phyloP scores from a whole-genome alignment of 1,284 basidiomycete genomes.

The Ganoderma leucocontextum region DNA sequence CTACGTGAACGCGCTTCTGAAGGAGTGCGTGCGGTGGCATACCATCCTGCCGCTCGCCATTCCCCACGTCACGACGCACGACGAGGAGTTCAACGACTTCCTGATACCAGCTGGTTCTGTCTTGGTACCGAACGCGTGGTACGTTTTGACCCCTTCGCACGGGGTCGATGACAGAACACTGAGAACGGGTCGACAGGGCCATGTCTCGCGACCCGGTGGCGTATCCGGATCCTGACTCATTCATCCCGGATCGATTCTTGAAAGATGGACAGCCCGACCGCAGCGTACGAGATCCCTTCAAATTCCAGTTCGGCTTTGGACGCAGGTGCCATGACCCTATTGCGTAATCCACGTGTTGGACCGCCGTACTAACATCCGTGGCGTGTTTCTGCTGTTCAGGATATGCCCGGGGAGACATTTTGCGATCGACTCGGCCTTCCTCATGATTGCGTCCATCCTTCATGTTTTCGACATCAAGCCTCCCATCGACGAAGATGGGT shows the following conservation, averaged over 20 bases:
- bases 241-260: slow-evolving; percentile 33
- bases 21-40: slow-evolving; percentile 45
- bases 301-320: slow-evolving; percentile 34
- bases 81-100: slow-evolving; percentile 33
- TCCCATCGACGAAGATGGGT: not conserved
- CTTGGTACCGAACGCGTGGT: slow-evolving; percentile 28
- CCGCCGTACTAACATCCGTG: not conserved
- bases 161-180: not conserved
- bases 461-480: slow-evolving; percentile 24
- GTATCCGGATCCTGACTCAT: slow-evolving; percentile 31
- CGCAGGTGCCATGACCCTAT: slow-evolving; percentile 20
- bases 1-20: slow-evolving; percentile 43
- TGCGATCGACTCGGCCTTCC: slow-evolving; percentile 28
- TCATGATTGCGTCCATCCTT: slow-evolving; percentile 28
- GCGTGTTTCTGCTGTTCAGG: slow-evolving; percentile 20
- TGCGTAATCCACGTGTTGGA: not conserved
- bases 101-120: slow-evolving; percentile 32
- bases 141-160: not conserved
- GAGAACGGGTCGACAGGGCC: slow-evolving; percentile 15
- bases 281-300: slow-evolving; percentile 24
- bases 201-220: slow-evolving; percentile 28
- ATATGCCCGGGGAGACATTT: slow-evolving; percentile 37
- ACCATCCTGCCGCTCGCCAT: slow-evolving; percentile 26
- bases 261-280: slow-evolving; percentile 26
- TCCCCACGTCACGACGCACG: slow-evolving; percentile 22